Base-by-base conservation (phyloP, 441 rosid genomes). In the Gossypium trilobum region DNA sequence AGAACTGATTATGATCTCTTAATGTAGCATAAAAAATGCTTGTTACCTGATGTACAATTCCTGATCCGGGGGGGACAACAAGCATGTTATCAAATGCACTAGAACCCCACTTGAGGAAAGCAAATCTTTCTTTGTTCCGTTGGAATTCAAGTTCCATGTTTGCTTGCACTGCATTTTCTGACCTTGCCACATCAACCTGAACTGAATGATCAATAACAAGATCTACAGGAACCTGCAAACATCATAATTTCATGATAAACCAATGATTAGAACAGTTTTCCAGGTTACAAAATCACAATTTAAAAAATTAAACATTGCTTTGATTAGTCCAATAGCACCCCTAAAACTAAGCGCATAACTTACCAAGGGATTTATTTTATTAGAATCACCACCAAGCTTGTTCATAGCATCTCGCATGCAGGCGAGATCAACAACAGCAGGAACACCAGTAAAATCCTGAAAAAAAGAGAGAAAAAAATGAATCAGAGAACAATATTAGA, bases 181-280 rank as follows among this genome's bases (percentile, higher is more conserved):
- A 85, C 73, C 92, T 80, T 63, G 90, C 90, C 73, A 88, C 91
- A 71, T 88, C 93, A 73, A 88, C 93, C 75, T 87, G 91, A 74
- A 88, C 93, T 0, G 93, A 88, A 80, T 88, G 93, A 77, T 88
- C 93, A 75, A 88, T 88, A 31, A 88, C 93, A 80, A 88, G 93
- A 82, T 88, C 93, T 73, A 88, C 91, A 13, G 92, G 90, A 63
- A 88, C 92, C 92, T 88, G 86, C 80, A 81, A n/a, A 44, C 11
- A 52, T 8, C 68, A 73, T 2, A 58, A 3, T 61, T 9, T 29
- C n/a, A 70, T 23, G 60, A 78, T 22, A 52, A 31, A 22, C 11
- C 22, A 63, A 51, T 9, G 3, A 42, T 25, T 19, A 23, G 36
- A 68, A 64, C 27, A 36, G 48, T 13, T 39, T 27, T 19, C 64